Evolutionary conservation across 139 green algal species (phyloP).

Genomic region (Closterium sp.): DNA sequence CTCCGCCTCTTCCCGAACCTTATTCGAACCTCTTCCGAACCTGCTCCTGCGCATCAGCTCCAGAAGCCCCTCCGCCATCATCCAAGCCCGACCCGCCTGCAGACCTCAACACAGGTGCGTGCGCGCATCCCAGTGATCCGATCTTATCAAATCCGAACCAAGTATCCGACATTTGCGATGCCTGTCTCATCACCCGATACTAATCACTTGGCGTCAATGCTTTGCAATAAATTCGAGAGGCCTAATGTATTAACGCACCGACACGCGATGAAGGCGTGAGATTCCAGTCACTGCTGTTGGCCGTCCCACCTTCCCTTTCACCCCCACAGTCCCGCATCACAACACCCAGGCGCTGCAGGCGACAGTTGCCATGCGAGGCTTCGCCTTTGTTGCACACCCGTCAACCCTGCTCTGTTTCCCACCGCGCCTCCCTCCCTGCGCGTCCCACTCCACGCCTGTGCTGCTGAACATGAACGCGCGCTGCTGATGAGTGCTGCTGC

Average conservation of each 20-base stretch:
- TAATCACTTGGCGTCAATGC: neutral
- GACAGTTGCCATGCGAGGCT: no score
- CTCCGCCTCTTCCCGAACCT: neutral
- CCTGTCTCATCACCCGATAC: neutral
- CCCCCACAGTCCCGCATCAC: no score
- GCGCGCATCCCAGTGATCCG: neutral
- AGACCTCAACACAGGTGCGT: neutral
- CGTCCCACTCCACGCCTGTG: no score
- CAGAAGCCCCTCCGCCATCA: neutral
- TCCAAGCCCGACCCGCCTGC: neutral
- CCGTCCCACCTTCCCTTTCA: neutral
- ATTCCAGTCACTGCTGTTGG: neutral
- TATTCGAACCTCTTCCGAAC: neutral
- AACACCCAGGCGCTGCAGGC: no score
- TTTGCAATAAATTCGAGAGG: neutral
- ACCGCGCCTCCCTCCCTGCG: no score
- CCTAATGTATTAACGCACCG: no score
- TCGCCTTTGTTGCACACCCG: no score
- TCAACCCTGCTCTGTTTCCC: no score
- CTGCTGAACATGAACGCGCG: no score
- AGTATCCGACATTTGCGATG: neutral
- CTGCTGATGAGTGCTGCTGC: no score
- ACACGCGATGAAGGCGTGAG: neutral
- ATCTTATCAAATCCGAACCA: no score
- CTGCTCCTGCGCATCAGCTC: neutral